These are phyloP conservation scores for Galerina marginata DNA, from an alignment of 768 basidiomycete species.

Conservation along the genomic window DNA sequence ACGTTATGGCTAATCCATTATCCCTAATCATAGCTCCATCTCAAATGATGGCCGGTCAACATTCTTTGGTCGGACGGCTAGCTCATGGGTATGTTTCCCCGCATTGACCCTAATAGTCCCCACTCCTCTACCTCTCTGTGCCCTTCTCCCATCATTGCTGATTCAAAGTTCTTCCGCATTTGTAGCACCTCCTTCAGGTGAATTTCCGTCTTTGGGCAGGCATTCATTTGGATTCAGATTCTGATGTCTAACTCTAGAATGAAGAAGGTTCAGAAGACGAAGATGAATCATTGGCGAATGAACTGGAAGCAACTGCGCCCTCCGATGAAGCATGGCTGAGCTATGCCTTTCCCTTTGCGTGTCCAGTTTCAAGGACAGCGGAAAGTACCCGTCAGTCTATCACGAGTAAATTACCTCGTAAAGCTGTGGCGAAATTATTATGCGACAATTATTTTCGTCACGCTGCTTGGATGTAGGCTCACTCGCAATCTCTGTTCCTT, in stretches of 20 bases:
- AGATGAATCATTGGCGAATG: conserved; percentile 37
- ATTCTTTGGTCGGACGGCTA: conserved; percentile 71
- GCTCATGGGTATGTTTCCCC: conserved; percentile 62
- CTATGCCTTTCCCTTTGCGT: conserved; percentile 63
- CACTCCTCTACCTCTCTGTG: background rate
- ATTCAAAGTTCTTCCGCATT: background rate
- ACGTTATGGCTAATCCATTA: conserved; percentile 17
- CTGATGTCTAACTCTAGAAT: conserved; percentile 45
- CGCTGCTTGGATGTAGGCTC: conserved; percentile 73
- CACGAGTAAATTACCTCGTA: conserved; percentile 50
- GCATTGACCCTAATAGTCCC: background rate
- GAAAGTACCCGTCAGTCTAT: conserved; percentile 51
- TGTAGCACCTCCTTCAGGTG: conserved; percentile 71
- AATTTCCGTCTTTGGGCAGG: conserved; percentile 21
- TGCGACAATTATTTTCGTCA: conserved; percentile 65
- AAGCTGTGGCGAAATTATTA: conserved; percentile 41
- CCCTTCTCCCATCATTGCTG: background rate
- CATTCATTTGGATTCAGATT: conserved; percentile 4
- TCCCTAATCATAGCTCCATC: conserved; percentile 50
- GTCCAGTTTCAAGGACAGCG: conserved; percentile 46
- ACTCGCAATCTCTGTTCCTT: background rate
- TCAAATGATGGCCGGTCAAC: conserved; percentile 65
- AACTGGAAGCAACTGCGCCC: conserved; percentile 43
- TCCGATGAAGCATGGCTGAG: conserved; percentile 63
- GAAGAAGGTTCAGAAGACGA: conserved; percentile 65